Conservation (phyloP, 495 filamentous ascomycete species). For the Aspergillus homomorphus region DNA sequence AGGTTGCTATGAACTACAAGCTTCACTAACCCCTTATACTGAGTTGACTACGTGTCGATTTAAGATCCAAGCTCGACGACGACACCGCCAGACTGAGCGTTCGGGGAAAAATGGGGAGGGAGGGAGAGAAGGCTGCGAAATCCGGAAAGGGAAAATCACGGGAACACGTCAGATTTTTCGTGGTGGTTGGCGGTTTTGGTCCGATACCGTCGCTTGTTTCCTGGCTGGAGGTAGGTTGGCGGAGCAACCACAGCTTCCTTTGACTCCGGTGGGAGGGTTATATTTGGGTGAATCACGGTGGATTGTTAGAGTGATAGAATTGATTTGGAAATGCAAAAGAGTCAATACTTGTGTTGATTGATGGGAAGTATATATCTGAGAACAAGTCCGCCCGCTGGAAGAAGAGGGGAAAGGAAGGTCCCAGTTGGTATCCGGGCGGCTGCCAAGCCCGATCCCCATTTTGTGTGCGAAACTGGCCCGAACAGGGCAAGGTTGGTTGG, state of each 20-base stretch:
- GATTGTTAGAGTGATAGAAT: too few species aligned
- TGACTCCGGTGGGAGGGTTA: neutral
- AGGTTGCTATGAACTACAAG: neutral
- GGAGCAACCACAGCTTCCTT: neutral
- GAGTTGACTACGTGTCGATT: neutral
- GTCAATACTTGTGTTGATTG: too few species aligned
- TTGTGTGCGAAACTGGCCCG: conserved; percentile 35
- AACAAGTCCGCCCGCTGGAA: neutral
- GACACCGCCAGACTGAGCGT: neutral
- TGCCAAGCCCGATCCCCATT: conserved; percentile 37
- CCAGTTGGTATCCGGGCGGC: conserved; percentile 33
- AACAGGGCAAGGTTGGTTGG: neutral
- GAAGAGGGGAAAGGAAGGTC: conserved; percentile 9
- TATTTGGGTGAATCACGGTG: too few species aligned
- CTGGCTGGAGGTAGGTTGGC: neutral
- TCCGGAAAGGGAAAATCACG: conserved; percentile 14
- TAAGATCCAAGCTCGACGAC: too few species aligned
- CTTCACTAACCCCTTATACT: neutral
- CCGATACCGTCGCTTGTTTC: conserved; percentile 12
- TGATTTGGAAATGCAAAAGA: too few species aligned
- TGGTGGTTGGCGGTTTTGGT: conserved; percentile 13
- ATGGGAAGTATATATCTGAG: neutral
- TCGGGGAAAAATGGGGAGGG: neutral
- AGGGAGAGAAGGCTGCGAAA: neutral
- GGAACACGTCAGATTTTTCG: conserved; percentile 41